phyloP scores from a whole-genome alignment of 352 stramenopile species.

The Peronosclerospora sorghi region DNA sequence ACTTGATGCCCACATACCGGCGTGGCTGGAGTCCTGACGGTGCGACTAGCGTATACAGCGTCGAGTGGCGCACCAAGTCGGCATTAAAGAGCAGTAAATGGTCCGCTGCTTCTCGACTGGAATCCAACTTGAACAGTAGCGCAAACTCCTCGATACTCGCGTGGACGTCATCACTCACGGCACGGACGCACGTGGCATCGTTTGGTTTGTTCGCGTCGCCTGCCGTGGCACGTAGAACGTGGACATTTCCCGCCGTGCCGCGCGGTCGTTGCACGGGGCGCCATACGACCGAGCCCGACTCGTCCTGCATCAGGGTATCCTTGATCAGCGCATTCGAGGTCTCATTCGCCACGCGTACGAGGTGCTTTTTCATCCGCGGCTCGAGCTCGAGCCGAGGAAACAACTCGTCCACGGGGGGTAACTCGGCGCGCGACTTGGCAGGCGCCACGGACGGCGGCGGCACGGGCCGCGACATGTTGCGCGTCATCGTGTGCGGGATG shows the following conservation, averaged over 20 bases:
- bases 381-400: slow-evolving; percentile 53
- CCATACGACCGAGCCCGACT: slow-evolving; percentile 40
- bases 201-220: slow-evolving; percentile 23
- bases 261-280: slow-evolving; percentile 24
- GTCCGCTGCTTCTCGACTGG: slow-evolving; percentile 41
- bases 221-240: slow-evolving; percentile 39
- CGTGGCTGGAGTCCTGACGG: slow-evolving; percentile 61
- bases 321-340: slow-evolving; percentile 72
- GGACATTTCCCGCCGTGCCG: slow-evolving; percentile 29
- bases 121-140: slow-evolving; percentile 73
- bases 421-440: not conserved
- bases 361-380: slow-evolving; percentile 63
- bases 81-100: slow-evolving; percentile 71
- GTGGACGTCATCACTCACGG: slow-evolving; percentile 49
- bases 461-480: slow-evolving; percentile 9
- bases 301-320: slow-evolving; percentile 48
- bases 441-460: slow-evolving; percentile 3
- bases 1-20: slow-evolving; percentile 74
- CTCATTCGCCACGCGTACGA: slow-evolving; percentile 68
- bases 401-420: slow-evolving; percentile 25
- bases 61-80: slow-evolving; percentile 58
- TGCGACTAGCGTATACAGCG: slow-evolving; percentile 62
- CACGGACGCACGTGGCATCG: slow-evolving; percentile 52
- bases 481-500: slow-evolving; percentile 2
- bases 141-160: slow-evolving; percentile 79